phyloP scores from a whole-genome alignment of 1,284 basidiomycete genomes.

The Rugosomyces carneus region DNA sequence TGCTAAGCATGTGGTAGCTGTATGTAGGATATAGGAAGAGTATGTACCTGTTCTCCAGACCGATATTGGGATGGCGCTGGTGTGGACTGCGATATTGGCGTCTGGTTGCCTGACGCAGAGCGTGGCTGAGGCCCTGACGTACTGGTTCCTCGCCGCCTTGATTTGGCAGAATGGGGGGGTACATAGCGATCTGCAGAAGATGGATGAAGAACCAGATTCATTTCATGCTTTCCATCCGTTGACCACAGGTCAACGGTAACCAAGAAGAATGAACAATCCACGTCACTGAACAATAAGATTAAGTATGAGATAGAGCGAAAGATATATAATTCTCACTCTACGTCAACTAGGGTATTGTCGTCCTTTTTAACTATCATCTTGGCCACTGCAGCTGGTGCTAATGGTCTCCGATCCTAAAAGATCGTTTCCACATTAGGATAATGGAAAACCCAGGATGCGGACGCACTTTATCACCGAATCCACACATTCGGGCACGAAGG shows the following conservation, averaged over 20 bases:
- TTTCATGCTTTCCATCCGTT: constrained; percentile 69
- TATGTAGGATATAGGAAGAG: background rate
- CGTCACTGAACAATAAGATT: constrained; percentile 46
- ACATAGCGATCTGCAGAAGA: constrained; percentile 69
- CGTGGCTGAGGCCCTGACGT: constrained; percentile 31
- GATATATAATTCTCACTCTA: constrained; percentile 52
- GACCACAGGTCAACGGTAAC: constrained; percentile 89
- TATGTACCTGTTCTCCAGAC: constrained; percentile 33
- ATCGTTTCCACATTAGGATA: constrained; percentile 18
- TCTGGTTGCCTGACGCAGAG: constrained; percentile 34
- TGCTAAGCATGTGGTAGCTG: constrained; percentile 1
- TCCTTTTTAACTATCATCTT: constrained; percentile 70
- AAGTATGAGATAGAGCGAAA: constrained; percentile 12
- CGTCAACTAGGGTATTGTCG: constrained; percentile 64
- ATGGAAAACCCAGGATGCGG: constrained; percentile 3
- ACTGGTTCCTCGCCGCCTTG: constrained; percentile 40
- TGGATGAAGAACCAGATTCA: constrained; percentile 83
- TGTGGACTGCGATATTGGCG: constrained; percentile 31
- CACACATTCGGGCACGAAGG: constrained; percentile 85
- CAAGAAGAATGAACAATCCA: constrained; percentile 82
- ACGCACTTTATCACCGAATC: constrained; percentile 87
- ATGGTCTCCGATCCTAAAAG: constrained; percentile 77
- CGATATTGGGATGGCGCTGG: constrained; percentile 35
- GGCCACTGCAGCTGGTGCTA: constrained; percentile 85
- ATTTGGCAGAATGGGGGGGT: constrained; percentile 48